phyloP scores from a whole-genome alignment of 2,329 filamentous ascomycete genomes.

The Fusarium dlaminii region DNA sequence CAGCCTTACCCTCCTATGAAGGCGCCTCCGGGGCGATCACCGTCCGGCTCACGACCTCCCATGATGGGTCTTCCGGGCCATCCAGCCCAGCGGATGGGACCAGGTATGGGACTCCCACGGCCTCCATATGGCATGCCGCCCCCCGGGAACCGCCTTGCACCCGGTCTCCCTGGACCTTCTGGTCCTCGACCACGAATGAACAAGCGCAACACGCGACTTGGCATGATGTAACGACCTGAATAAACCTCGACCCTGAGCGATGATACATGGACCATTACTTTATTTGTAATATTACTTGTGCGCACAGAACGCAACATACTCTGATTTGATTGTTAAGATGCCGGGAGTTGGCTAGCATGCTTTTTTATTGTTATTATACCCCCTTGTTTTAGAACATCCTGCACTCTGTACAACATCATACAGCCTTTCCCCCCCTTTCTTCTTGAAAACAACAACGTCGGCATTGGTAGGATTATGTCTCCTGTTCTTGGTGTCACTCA shows the following conservation, averaged over 20 bases:
- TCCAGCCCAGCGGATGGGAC: conserved; percentile 36
- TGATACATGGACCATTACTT: conserved; percentile 22
- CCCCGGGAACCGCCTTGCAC: conserved; percentile 37
- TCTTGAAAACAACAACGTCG: not conserved
- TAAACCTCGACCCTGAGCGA: conserved; percentile 21
- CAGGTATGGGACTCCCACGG: conserved; percentile 36
- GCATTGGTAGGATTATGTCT: not conserved
- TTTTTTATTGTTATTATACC: conserved; percentile 41
- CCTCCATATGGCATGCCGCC: conserved; percentile 41
- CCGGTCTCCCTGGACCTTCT: conserved; percentile 47
- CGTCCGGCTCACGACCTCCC: conserved; percentile 36
- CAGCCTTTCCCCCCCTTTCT: not conserved
- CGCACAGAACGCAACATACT: conserved; percentile 10
- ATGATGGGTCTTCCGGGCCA: conserved; percentile 41
- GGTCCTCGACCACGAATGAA: conserved; percentile 62
- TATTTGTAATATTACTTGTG: conserved; percentile 33
- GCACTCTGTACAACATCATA: conserved; percentile 4
- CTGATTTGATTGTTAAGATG: conserved; percentile 17
- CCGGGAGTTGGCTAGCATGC: conserved; percentile 31
- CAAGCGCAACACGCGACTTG: conserved; percentile 69
- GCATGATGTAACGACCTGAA: conserved; percentile 60
- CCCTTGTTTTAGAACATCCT: conserved; percentile 25
- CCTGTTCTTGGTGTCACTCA: not conserved
- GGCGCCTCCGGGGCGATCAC: conserved; percentile 22
- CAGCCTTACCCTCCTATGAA: conserved; percentile 34